Conservation (phyloP, 176 grass and related monocot genomes). For the Pharus latifolius region DNA sequence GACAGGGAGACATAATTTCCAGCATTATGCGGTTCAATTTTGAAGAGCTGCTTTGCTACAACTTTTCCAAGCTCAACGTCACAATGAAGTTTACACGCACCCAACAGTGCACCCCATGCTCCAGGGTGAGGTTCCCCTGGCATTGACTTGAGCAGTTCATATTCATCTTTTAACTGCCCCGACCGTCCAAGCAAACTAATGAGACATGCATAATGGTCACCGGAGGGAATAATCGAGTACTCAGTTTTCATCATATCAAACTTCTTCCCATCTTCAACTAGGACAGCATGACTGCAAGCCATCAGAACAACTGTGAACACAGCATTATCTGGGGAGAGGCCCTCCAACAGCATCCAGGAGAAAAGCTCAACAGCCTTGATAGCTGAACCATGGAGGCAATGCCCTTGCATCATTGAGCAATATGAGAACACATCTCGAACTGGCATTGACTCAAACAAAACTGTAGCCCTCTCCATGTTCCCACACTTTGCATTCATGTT, state of each 20-base stretch:
- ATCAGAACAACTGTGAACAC: slow-evolving; percentile 75
- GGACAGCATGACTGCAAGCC: slow-evolving; percentile 72
- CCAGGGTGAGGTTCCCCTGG: slow-evolving; percentile 60
- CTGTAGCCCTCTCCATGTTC: slow-evolving; percentile 65
- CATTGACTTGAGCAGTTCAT: slow-evolving; percentile 58
- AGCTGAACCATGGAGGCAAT: slow-evolving; percentile 75
- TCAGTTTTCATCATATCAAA: slow-evolving; percentile 65
- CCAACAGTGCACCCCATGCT: slow-evolving; percentile 86
- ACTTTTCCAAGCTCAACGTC: slow-evolving; percentile 64
- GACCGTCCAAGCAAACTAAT: slow-evolving; percentile 64
- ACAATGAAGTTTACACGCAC: slow-evolving; percentile 56
- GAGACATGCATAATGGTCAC: slow-evolving; percentile 80
- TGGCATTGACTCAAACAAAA: slow-evolving; percentile 68
- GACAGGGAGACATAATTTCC: slow-evolving; percentile 81
- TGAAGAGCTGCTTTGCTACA: slow-evolving; percentile 70
- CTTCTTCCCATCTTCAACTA: slow-evolving; percentile 76
- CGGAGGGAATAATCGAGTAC: slow-evolving; percentile 50
- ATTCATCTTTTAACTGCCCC: slow-evolving; percentile 66
- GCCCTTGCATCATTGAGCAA: slow-evolving; percentile 91
- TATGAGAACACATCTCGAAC: slow-evolving; percentile 65
- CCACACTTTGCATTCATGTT: slow-evolving; percentile 95
- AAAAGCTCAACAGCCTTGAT: slow-evolving; percentile 77
- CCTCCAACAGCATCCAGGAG: slow-evolving; percentile 60
- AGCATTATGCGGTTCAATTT: slow-evolving; percentile 83
- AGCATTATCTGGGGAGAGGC: slow-evolving; percentile 51